These are phyloP conservation scores for Poa annua DNA, from an alignment of 176 grass and related monocot genomes.

Conservation along the genomic window DNA sequence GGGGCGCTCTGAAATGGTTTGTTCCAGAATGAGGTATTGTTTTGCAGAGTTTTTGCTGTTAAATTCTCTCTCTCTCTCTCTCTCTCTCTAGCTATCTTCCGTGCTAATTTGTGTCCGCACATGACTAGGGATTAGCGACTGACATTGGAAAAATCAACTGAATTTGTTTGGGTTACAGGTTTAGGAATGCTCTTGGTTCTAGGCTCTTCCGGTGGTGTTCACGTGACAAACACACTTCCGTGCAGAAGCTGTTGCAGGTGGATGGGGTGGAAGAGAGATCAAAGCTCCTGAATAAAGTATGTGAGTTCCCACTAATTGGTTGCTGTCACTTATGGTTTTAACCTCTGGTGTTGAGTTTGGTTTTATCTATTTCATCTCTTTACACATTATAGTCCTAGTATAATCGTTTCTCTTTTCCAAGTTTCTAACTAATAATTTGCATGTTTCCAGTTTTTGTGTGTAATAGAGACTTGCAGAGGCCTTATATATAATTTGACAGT, in stretches of 20 bases:
- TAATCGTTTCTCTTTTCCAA: slow-evolving; percentile 6
- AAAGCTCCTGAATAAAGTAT: slow-evolving; percentile 70
- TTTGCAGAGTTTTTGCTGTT: neutral
- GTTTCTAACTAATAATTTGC: slow-evolving; percentile 2
- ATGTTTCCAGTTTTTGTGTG: neutral
- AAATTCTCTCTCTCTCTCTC: too few relatives aligned
- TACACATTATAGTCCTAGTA: neutral
- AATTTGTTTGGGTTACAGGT: slow-evolving; percentile 45
- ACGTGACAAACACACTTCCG: slow-evolving; percentile 51
- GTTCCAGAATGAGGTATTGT: slow-evolving; percentile 51
- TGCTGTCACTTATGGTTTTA: slow-evolving; percentile 8
- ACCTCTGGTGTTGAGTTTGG: neutral
- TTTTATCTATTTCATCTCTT: slow-evolving; percentile 35
- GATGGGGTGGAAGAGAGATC: slow-evolving; percentile 52
- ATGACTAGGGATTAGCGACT: neutral
- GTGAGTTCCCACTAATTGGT: neutral
- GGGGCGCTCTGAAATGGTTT: slow-evolving; percentile 30
- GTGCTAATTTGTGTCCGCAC: neutral
- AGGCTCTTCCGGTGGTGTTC: slow-evolving; percentile 62
- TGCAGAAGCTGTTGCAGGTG: slow-evolving; percentile 57
- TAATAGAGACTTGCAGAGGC: neutral
- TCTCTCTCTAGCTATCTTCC: neutral
- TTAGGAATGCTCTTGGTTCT: slow-evolving; percentile 64
- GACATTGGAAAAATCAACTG: neutral
- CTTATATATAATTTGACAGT: neutral